Base-by-base conservation (phyloP, 129 eudicot genomes). In the Helianthus tuberosus region DNA sequence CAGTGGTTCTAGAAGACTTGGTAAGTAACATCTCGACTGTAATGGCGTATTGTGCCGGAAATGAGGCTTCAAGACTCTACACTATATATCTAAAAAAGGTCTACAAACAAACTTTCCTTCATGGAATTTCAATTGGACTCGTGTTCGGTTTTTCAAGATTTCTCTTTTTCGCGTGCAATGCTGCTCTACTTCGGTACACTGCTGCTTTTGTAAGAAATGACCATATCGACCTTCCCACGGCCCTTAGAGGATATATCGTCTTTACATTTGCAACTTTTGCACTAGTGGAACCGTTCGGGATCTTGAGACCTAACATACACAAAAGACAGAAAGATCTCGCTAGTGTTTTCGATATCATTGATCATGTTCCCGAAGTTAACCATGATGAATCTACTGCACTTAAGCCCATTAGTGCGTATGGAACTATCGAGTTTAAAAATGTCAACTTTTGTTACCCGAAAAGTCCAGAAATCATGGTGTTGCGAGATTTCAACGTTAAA, bases 251-350 rank as follows among this genome's bases (percentile, higher is more conserved):
- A 61, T 87, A 76, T 71, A 82, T 87, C 54, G 89, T 87, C 53
- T 77, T 87, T 79, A 76, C 92, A 25, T 84, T 87, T 62, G 84
- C 86, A 36, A 87, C 92, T 12, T 87, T 87, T 61, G 79, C 89
- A 1, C 72, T 82, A 3, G 87, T 88, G 44, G 87, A 88, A 67
- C 93, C 93, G 6, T 81, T 87, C 61, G 89, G 87, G 66, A 79
- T 84, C 50, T 13, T 32, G 20, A 84, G 87, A 14, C 81, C 85
- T 65, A 69, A 77, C 64, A 52, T 82, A 64, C 82, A 81, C 57
- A 87, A 87, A 73, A 77, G 80, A 12, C 81, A 84, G 53, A 69
- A 82, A 54, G 77, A 85, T 66, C 92, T 87, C 53, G 7, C 50
- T 49, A 52, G 76, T 8, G 83, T 84, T 48, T 87, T 87, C 11